Evolutionary conservation across 148 eudicot species (phyloP).

Genomic region (Euryodendron excelsum): DNA sequence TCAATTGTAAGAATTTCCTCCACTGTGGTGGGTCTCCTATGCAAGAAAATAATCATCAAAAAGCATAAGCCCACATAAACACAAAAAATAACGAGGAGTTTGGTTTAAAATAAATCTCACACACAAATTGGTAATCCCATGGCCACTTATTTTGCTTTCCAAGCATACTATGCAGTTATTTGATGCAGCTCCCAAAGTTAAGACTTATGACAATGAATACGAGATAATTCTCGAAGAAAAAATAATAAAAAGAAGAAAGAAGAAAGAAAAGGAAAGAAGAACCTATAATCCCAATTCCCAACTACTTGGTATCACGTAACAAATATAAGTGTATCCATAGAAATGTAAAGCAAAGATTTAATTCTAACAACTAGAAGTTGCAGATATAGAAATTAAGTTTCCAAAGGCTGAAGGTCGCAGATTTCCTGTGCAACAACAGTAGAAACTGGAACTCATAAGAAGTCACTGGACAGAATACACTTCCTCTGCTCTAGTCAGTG

Average conservation of each 20-base stretch:
- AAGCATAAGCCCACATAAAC: not conserved
- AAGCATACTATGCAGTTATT: not conserved
- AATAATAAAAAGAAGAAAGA: too few species aligned
- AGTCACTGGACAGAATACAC: not conserved
- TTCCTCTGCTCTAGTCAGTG: not conserved
- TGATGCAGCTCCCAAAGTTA: not conserved
- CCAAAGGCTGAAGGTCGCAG: not conserved
- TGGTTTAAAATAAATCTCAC: not conserved
- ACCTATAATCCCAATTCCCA: not conserved
- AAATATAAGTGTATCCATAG: not conserved
- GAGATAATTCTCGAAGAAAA: not conserved
- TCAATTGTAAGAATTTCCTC: constrained; percentile 74
- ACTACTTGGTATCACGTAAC: not conserved
- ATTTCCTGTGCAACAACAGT: not conserved
- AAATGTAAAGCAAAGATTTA: not conserved
- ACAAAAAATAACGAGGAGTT: not conserved
- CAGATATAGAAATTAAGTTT: not conserved
- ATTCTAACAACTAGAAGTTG: not conserved
- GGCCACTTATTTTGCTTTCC: not conserved
- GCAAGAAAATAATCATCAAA: not conserved
- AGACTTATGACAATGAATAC: not conserved
- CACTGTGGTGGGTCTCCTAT: constrained; percentile 59
- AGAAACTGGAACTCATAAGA: not conserved
- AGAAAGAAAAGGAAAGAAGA: too few species aligned
- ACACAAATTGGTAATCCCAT: not conserved